Evolutionary conservation across 148 eudicot species (phyloP), one percentile per base, ranked within the genome.

Genomic region (Rhododendron ferrugineum): DNA sequence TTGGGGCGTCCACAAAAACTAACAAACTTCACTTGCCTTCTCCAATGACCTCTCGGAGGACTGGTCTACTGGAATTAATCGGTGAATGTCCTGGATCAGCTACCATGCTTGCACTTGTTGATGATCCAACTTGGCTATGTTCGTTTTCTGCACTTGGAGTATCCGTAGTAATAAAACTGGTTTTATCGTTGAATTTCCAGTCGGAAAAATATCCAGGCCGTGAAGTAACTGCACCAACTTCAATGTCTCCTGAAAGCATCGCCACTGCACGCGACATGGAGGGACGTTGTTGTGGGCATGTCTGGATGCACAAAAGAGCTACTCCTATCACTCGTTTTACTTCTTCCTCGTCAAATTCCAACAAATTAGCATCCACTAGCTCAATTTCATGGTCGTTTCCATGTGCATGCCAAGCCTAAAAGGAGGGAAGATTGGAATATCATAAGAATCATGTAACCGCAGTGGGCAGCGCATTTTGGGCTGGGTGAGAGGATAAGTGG

Each of bases 191-290:
- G 73, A 92, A 92, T 5, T 83, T 90, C 95, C 95, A 93, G 44
- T 93, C 96, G 9, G 95, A 89, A 82, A 96, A 87, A 88, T 96
- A 96, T 5, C 94, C 96, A 9, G 99, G 99, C 85, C 89, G 92
- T 11, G 96, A 83, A 72, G 89, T 92, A 16, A 91, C 89, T 34
- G 81, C 77, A 66, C 89, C 88, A 2, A 95, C 92, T 84, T 95
- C 98, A 15, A 87, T 81, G 32, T 94, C 95, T 68, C 99, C 99
- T 9, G 89, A 79, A 79, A 95, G 90, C 99, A 97, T 97, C 20
- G 95, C 95, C 85, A 94, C 87, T 42, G 86, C 98, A 14, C 99
- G 96, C 6, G 97, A 92, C 98, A 97, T 97, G 78, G 95, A 88
- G 9, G 99, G 99, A 26, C 98, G 93, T 36, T 89, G 89, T 13